Evolutionary conservation across 805 yeast species (phyloP).

Genomic region (Citeromyces matritensis): DNA sequence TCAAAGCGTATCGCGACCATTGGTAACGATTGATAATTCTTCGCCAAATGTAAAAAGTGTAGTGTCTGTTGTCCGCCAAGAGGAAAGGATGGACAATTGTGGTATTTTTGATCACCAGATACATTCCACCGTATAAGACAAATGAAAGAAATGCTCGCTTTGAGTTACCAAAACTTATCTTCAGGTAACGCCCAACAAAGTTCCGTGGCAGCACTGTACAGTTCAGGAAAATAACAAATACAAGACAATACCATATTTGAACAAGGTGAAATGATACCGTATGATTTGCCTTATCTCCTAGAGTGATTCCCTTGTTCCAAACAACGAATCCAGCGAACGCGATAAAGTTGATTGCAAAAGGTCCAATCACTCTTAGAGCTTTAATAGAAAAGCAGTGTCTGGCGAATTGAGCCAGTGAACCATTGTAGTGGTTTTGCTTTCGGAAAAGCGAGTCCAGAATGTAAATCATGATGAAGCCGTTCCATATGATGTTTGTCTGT

Average conservation of each 20-base stretch:
- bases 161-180: conserved; percentile 12
- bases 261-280: conserved; percentile 53
- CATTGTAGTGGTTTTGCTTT: conserved; percentile 7
- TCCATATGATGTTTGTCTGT: conserved; percentile 90
- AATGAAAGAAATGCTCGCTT: conserved; percentile 4
- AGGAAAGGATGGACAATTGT: conserved; percentile 82
- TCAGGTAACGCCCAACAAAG: conserved; percentile 23
- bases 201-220: conserved; percentile 41
- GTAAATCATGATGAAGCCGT: conserved; percentile 39
- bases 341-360: conserved; percentile 35
- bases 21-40: conserved; percentile 36
- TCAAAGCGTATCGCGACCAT: conserved; percentile 30
- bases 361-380: conserved; percentile 18
- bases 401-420: conserved; percentile 13
- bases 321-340: conserved; percentile 43
- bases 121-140: conserved; percentile 19
- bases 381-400: conserved; percentile 3
- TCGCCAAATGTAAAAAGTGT: conserved; percentile 74
- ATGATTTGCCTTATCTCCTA: conserved; percentile 89
- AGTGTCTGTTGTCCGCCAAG: conserved; percentile 89
- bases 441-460: conserved; percentile 35
- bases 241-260: conserved; percentile 67
- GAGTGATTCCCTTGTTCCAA: conserved; percentile 69
- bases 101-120: conserved; percentile 33
- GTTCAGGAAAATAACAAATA: conserved; percentile 50